Percentiles rank a stretch among this genome's conserved stretches.
These are phyloP conservation scores for Lentinula raphanica DNA, from an alignment of 768 basidiomycete genomes.

Conservation along the genomic window DNA sequence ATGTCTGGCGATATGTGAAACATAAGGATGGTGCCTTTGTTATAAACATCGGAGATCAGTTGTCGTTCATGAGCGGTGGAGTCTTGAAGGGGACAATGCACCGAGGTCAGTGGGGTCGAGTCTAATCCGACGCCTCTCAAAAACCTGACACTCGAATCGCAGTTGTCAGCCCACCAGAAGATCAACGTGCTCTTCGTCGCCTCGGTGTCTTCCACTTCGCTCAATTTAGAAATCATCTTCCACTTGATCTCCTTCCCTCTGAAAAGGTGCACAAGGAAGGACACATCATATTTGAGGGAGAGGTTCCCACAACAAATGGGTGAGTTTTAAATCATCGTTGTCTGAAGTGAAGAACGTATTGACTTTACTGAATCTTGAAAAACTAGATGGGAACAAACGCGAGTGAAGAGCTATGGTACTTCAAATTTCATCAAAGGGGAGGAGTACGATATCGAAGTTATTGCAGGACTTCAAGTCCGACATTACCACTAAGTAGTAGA, in stretches of 20 bases:
- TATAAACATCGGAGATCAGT: conserved; percentile 31
- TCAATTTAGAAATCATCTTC: conserved; percentile 23
- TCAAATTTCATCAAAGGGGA: conserved; percentile 27
- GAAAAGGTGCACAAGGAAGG: conserved; percentile 26
- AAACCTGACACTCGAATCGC: neutral
- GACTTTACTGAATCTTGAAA: neutral
- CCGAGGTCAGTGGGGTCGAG: too few species aligned
- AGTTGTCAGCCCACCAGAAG: conserved; percentile 29
- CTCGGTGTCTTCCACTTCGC: conserved; percentile 32
- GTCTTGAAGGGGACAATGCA: conserved; percentile 31
- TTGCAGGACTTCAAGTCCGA: conserved; percentile 24
- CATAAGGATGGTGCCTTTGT: conserved; percentile 27
- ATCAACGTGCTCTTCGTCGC: conserved; percentile 23
- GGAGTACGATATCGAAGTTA: conserved; percentile 28
- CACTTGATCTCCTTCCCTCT: conserved; percentile 24
- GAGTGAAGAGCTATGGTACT: conserved; percentile 28
- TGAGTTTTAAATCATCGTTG: conserved; percentile 11
- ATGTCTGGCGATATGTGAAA: conserved; percentile 30
- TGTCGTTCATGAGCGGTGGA: conserved; percentile 30
- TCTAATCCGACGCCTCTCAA: neutral
- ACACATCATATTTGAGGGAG: conserved; percentile 21
- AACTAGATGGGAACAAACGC: conserved; percentile 26
- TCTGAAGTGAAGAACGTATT: too few species aligned
- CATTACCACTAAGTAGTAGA: conserved; percentile 16
- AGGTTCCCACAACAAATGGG: conserved; percentile 27